A percentile compares a stretch with the other conserved stretches of the same genome.
phyloP scores from a whole-genome alignment of 2,329 filamentous ascomycete genomes.

The Calonectria leucothoes region DNA sequence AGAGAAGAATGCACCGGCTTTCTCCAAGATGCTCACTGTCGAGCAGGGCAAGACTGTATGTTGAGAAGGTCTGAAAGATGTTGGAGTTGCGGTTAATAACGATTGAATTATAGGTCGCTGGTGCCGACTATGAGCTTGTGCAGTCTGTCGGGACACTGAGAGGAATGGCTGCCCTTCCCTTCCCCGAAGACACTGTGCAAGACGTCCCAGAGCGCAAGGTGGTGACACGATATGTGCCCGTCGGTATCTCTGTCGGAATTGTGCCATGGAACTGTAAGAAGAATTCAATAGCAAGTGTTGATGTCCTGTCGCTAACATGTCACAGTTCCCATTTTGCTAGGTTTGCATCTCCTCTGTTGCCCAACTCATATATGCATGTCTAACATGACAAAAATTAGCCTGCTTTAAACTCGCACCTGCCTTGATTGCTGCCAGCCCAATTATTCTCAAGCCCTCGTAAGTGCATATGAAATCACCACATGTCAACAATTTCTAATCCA shows the following conservation, averaged over 20 bases:
- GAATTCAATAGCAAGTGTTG: accelerated
- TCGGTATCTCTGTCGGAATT: constrained; percentile 19
- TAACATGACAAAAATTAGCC: constrained; percentile 60
- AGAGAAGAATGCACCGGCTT: constrained; percentile 22
- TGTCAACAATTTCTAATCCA: background rate
- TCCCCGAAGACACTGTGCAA: constrained; percentile 13
- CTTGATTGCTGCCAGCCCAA: constrained; percentile 64
- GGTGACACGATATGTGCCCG: constrained; percentile 11
- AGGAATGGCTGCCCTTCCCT: constrained; percentile 3
- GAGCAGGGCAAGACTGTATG: constrained; percentile 24
- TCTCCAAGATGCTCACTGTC: constrained; percentile 16
- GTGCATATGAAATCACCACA: background rate
- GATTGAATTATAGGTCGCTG: background rate
- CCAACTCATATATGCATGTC: background rate
- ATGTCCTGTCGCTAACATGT: background rate
- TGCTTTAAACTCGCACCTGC: constrained; percentile 68
- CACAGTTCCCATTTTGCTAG: constrained; percentile 2
- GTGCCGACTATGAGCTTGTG: background rate
- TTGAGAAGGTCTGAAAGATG: too few species aligned
- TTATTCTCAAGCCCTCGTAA: constrained; percentile 65
- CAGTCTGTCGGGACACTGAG: background rate
- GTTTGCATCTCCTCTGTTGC: background rate
- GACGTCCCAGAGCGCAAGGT: constrained; percentile 7
- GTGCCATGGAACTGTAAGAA: constrained; percentile 21
- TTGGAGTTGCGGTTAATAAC: background rate